Percentiles rank a stretch among this genome's conserved stretches.
These are phyloP conservation scores for Beauveria brongniartii DNA, from an alignment of 2,329 filamentous ascomycete genomes.

Conservation along the genomic window DNA sequence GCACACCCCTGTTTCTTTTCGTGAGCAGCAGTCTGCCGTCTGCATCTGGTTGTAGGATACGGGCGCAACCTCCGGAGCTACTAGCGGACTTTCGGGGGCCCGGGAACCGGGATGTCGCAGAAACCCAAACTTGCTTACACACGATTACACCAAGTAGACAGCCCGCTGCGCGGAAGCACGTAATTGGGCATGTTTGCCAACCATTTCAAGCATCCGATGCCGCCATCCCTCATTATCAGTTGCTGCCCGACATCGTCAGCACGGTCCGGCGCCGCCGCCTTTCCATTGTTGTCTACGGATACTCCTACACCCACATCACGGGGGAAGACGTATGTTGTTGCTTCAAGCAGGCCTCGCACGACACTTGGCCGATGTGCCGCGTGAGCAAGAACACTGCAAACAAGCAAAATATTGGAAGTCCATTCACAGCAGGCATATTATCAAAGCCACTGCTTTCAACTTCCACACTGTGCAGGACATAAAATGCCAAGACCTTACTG, in stretches of 20 bases:
- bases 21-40: background rate
- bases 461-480: too few relatives aligned
- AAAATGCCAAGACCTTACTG: background rate
- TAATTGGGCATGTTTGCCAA: background rate
- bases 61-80: background rate
- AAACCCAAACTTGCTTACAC: background rate
- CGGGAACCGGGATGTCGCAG: background rate
- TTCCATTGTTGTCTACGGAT: background rate
- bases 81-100: background rate
- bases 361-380: too few relatives aligned
- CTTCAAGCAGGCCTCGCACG: too few relatives aligned
- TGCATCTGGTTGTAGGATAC: background rate
- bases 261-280: background rate
- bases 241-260: background rate
- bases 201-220: background rate
- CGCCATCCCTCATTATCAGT: background rate
- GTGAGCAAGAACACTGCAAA: too few relatives aligned
- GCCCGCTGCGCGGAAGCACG: background rate
- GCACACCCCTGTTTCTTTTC: background rate
- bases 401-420: too few relatives aligned
- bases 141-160: background rate
- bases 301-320: too few relatives aligned
- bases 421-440: background rate
- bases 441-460: background rate
- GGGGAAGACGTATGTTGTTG: too few relatives aligned